A percentile compares a stretch with the other conserved stretches of the same genome.
Conservation (phyloP, 305 asterid genomes). For the Ilex paraguariensis region DNA sequence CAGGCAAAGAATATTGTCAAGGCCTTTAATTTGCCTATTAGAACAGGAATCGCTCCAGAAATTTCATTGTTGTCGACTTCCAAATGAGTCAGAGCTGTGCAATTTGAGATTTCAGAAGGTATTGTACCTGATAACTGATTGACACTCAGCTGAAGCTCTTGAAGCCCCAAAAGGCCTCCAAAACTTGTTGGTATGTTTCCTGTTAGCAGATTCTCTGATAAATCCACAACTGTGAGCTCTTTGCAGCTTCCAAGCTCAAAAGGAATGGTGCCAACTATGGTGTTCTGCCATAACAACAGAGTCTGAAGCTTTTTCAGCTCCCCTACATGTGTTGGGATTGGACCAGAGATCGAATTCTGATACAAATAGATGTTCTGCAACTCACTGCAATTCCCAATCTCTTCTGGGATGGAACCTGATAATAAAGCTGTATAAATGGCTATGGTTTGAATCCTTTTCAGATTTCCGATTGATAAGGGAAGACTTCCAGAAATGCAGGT, state of each 20-base stretch:
- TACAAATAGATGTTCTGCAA: constrained; percentile 2
- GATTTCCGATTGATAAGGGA: not conserved
- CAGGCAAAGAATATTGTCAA: constrained; percentile 1
- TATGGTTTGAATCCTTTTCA: constrained; percentile 3
- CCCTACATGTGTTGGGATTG: not conserved
- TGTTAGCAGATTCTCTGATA: not conserved
- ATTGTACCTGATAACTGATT: constrained; percentile 1
- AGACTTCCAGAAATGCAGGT: not conserved
- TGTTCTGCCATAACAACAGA: constrained; percentile 4
- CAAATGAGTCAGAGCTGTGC: not conserved
- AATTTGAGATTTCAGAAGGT: constrained; percentile 4
- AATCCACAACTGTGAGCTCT: not conserved
- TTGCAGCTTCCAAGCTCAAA: not conserved
- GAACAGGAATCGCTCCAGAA: not conserved
- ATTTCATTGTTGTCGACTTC: not conserved
- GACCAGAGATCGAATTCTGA: not conserved
- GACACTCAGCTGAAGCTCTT: not conserved
- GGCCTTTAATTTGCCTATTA: not conserved
- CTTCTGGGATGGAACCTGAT: not conserved
- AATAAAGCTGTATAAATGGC: not conserved
- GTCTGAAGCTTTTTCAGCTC: not conserved
- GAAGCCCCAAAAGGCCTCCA: not conserved
- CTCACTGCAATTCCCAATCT: constrained; percentile 1
- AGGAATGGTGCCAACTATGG: constrained; percentile 3
- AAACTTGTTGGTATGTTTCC: constrained; percentile 1